Conservation (phyloP, 805 yeast genomes). For the Wickerhamiella brachini region DNA sequence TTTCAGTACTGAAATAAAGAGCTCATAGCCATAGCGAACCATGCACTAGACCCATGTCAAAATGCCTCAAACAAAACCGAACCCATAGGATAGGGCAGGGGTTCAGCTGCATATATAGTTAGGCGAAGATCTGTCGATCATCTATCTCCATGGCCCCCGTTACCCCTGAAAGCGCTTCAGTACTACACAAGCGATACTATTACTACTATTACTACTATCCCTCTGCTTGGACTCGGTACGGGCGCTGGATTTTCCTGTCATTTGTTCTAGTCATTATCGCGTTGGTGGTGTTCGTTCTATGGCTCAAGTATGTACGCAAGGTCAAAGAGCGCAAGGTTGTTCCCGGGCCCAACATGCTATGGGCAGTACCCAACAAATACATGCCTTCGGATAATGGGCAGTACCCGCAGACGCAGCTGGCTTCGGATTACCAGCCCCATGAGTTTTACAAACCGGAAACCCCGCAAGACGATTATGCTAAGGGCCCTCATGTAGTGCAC, state of each 20-base stretch:
- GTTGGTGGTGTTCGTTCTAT: not conserved
- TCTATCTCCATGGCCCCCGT: not conserved
- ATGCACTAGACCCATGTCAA: not conserved
- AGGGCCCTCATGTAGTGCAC: not conserved
- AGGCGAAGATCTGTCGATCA: not conserved
- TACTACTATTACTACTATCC: not conserved
- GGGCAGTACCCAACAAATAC: not conserved
- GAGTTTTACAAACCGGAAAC: not conserved
- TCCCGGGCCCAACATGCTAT: not conserved
- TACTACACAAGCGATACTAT: not conserved
- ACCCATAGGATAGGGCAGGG: not conserved
- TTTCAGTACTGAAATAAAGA: too few species aligned
- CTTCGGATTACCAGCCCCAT: not conserved
- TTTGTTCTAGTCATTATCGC: not conserved
- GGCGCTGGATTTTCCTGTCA: not conserved
- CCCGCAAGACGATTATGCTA: not conserved
- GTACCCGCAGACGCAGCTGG: not conserved
- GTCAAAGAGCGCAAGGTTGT: not conserved
- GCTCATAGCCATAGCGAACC: not conserved
- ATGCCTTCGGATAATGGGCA: not conserved
- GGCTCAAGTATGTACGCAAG: not conserved
- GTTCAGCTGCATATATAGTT: not conserved
- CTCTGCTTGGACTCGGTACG: not conserved
- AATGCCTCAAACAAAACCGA: not conserved
- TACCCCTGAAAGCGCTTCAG: not conserved